A percentile compares a stretch with the other conserved stretches of the same genome.
Conservation (phyloP, 1,284 basidiomycete genomes). For the Malassezia obtusa region DNA sequence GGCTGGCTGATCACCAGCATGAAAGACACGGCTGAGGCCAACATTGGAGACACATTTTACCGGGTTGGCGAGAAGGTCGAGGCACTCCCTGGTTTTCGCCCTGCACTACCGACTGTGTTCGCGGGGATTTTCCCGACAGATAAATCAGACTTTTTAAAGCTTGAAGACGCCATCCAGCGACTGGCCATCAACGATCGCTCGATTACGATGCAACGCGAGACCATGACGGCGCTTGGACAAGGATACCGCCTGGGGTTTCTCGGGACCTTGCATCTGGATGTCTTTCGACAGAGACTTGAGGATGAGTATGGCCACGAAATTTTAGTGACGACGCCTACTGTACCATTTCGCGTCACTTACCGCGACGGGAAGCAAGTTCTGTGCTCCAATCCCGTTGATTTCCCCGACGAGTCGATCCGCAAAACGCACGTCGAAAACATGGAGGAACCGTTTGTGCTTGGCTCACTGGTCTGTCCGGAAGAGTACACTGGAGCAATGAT, state of each 20-base stretch:
- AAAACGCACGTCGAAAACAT: conserved; percentile 25
- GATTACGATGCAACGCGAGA: conserved; percentile 83
- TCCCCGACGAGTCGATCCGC: conserved; percentile 36
- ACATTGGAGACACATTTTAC: conserved; percentile 87
- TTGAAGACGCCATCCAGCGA: conserved; percentile 88
- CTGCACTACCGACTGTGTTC: conserved; percentile 91
- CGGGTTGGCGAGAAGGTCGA: conserved; percentile 65
- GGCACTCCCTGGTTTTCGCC: conserved; percentile 82
- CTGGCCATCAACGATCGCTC: conserved; percentile 76
- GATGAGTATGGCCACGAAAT: conserved; percentile 65
- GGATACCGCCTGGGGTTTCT: conserved; percentile 90
- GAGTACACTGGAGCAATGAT: conserved; percentile 46
- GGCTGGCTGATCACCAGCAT: conserved; percentile 71
- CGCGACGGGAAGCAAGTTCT: conserved; percentile 23
- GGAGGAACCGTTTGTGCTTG: conserved; percentile 40
- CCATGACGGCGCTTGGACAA: conserved; percentile 85
- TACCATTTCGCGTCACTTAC: conserved; percentile 38
- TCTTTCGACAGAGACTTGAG: conserved; percentile 86
- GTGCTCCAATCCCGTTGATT: conserved; percentile 39
- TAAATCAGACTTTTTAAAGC: conserved; percentile 76
- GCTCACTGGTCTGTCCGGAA: conserved; percentile 38
- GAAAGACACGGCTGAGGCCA: conserved; percentile 94
- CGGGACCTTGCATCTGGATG: conserved; percentile 93
- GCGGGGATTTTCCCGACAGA: conserved; percentile 93
- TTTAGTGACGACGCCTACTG: conserved; percentile 42